Conservation (phyloP, 495 filamentous ascomycete genomes). For the Aspergillus conjunctus region DNA sequence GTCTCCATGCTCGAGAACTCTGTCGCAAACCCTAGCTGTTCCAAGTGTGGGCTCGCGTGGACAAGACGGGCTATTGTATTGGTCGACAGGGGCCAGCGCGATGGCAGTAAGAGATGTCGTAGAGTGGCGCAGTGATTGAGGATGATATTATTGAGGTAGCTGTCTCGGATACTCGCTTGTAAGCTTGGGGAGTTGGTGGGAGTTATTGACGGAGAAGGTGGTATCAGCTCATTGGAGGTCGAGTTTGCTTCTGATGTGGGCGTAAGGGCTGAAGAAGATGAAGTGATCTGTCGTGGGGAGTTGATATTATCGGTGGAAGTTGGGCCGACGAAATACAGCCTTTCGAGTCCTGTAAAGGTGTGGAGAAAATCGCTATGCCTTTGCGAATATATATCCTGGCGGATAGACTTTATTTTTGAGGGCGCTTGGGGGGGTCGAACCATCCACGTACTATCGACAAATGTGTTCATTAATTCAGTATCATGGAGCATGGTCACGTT, state of each 20-base stretch:
- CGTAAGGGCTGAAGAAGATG: constrained; percentile 30
- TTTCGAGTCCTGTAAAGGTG: constrained; percentile 43
- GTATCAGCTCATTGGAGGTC: constrained; percentile 19
- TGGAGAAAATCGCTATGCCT: constrained; percentile 44
- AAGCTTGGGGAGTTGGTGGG: constrained; percentile 31
- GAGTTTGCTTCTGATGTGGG: constrained; percentile 32
- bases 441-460: constrained; percentile 58
- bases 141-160: constrained; percentile 47
- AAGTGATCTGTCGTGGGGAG: constrained; percentile 27
- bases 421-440: constrained; percentile 26
- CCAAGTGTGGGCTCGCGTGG: constrained; percentile 57
- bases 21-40: constrained; percentile 57
- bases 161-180: constrained; percentile 42
- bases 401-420: constrained; percentile 40
- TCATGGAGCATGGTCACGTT: constrained; percentile 56
- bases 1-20: constrained; percentile 47
- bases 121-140: constrained; percentile 54
- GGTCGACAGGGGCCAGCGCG: constrained; percentile 56
- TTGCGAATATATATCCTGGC: constrained; percentile 46
- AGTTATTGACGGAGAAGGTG: constrained; percentile 31
- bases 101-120: constrained; percentile 58
- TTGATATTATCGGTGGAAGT: constrained; percentile 35
- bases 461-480: constrained; percentile 48
- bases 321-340: constrained; percentile 49
- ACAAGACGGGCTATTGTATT: constrained; percentile 53